Percentiles rank a stretch among this genome's conserved stretches.
Evolutionary conservation across 1,284 basidiomycete species (phyloP).

Genomic region (Austroboletus niveus): DNA sequence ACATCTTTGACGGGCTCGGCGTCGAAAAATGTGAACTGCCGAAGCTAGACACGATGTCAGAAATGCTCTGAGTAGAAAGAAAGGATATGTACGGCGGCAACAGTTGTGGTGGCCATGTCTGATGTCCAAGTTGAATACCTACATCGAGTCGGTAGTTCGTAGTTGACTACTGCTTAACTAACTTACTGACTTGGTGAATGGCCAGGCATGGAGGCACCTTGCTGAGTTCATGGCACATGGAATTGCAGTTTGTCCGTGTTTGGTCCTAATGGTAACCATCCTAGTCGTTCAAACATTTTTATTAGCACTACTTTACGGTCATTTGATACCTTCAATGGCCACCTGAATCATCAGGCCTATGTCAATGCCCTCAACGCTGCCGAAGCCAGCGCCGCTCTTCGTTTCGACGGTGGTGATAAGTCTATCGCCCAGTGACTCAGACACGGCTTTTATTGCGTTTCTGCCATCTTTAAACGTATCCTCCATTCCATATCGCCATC

Average conservation of each 20-base stretch:
- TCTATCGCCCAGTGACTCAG: neutral
- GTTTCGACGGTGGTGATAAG: slow-evolving; percentile 67
- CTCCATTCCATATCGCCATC: slow-evolving; percentile 8
- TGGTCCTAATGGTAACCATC: no score
- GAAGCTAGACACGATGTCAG: slow-evolving; percentile 52
- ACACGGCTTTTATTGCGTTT: no score
- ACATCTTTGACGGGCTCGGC: slow-evolving; percentile 72
- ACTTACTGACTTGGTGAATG: no score
- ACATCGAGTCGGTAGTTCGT: no score
- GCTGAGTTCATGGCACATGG: no score
- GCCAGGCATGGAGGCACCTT: no score
- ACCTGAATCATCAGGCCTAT: slow-evolving; percentile 69
- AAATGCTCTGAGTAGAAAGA: neutral
- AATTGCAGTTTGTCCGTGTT: no score
- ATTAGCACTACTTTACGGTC: no score
- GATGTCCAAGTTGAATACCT: neutral
- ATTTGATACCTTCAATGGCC: no score
- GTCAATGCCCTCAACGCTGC: slow-evolving; percentile 78
- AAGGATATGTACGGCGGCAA: slow-evolving; percentile 16
- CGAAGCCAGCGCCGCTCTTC: slow-evolving; percentile 69
- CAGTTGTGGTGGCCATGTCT: slow-evolving; percentile 10
- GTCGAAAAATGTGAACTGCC: slow-evolving; percentile 85
- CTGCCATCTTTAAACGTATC: no score
- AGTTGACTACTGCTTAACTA: no score
- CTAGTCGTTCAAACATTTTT: no score